phyloP scores from a whole-genome alignment of 2,329 filamentous ascomycete species.

The Seiridium unicorne region DNA sequence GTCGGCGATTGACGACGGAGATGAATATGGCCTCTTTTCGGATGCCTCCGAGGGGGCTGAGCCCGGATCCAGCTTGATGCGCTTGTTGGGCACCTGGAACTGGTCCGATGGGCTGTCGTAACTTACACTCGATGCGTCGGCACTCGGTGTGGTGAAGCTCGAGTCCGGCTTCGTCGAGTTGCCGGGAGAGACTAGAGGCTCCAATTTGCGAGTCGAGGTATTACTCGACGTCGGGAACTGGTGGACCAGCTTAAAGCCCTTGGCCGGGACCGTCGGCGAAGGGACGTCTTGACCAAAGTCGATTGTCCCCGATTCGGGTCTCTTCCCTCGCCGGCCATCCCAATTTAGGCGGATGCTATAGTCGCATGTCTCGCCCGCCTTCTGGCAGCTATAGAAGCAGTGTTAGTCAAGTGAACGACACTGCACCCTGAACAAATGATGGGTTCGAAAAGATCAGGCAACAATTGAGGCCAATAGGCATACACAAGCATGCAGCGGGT shows the following conservation, averaged over 20 bases:
- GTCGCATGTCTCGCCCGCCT: slow-evolving; percentile 72
- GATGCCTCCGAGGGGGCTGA: slow-evolving; percentile 17
- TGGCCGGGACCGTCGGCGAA: slow-evolving; percentile 23
- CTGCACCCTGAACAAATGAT: background rate
- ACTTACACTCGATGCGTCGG: slow-evolving; percentile 15
- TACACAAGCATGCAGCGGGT: background rate
- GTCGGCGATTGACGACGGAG: slow-evolving; percentile 27
- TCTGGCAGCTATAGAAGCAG: slow-evolving; percentile 54
- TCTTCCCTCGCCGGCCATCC: slow-evolving; percentile 68
- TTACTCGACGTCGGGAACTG: slow-evolving; percentile 26
- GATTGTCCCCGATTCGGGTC: slow-evolving; percentile 36
- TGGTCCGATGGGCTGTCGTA: slow-evolving; percentile 17
- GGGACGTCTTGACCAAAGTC: slow-evolving; percentile 24
- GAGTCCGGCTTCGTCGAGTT: slow-evolving; percentile 16
- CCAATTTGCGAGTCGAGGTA: slow-evolving; percentile 25
- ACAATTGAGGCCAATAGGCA: background rate
- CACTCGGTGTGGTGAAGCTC: slow-evolving; percentile 14
- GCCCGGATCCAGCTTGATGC: slow-evolving; percentile 22
- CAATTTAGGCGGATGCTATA: slow-evolving; percentile 81
- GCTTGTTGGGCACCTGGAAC: slow-evolving; percentile 23
- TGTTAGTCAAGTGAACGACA: background rate
- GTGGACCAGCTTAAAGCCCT: slow-evolving; percentile 33
- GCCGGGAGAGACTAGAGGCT: slow-evolving; percentile 23
- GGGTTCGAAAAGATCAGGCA: background rate
- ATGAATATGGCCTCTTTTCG: slow-evolving; percentile 25